Percentiles rank a stretch among this genome's conserved stretches.
Evolutionary conservation across 2,329 filamentous ascomycete genomes (phyloP).

Genomic region (Fonsecaea multimorphosa): DNA sequence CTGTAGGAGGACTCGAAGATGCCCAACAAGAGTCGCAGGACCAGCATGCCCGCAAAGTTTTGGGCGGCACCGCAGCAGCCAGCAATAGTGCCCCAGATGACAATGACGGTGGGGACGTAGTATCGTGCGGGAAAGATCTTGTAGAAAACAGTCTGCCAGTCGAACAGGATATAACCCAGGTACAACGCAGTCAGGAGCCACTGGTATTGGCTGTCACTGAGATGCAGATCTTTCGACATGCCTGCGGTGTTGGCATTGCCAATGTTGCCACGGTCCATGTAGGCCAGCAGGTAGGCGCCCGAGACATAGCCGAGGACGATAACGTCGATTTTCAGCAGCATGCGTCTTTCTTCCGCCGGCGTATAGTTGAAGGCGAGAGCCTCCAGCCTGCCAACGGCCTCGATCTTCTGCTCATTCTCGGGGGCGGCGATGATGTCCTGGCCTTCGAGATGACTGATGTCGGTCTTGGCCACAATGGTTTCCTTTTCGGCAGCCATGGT

Average conservation of each 20-base stretch:
- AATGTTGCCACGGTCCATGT: conserved; percentile 78
- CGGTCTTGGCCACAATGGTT: conserved; percentile 11
- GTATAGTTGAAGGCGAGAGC: conserved; percentile 49
- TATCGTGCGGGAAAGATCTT: conserved; percentile 63
- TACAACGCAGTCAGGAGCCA: conserved; percentile 68
- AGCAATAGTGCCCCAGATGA: conserved; percentile 50
- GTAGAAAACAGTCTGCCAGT: conserved; percentile 71
- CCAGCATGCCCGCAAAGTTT: conserved; percentile 51
- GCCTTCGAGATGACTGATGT: conserved; percentile 23
- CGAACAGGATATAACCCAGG: conserved; percentile 67
- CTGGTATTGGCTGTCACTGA: conserved; percentile 62
- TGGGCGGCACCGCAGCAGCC: conserved; percentile 46
- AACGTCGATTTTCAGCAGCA: conserved; percentile 74
- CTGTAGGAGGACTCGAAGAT: conserved; percentile 47
- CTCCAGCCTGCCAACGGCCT: conserved; percentile 17
- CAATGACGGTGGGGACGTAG: conserved; percentile 48
- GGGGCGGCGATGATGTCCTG: conserved; percentile 6
- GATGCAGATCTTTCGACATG: conserved; percentile 58
- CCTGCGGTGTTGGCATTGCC: conserved; percentile 68
- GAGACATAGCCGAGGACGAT: conserved; percentile 65
- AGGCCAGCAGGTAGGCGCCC: conserved; percentile 73
- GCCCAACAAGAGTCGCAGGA: conserved; percentile 50
- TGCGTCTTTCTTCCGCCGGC: conserved; percentile 71
- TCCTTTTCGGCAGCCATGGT: conserved; percentile 21
- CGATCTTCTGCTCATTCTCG: conserved; percentile 19